phyloP scores from a whole-genome alignment of 257 asterid species.

The Forsythia suspensa region DNA sequence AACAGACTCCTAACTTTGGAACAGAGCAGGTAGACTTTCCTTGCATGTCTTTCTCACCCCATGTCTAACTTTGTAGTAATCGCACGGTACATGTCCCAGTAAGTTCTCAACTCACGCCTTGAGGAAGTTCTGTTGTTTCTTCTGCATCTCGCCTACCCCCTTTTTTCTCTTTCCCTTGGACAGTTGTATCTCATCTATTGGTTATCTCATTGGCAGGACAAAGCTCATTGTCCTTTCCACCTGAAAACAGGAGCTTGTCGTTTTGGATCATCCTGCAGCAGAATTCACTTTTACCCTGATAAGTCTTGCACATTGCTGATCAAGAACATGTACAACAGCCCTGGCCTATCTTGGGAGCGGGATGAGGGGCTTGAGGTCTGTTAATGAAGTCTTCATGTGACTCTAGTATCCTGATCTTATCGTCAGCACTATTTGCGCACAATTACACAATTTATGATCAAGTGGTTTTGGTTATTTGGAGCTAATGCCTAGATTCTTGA shows the following conservation, averaged over 20 bases:
- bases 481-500: not conserved
- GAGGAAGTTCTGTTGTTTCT: conserved; percentile 17
- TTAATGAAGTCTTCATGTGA: conserved; percentile 83
- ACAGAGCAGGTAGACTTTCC: conserved; percentile 75
- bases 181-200: conserved; percentile 35
- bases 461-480: conserved; percentile 21
- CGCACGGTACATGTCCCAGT: not conserved
- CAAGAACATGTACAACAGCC: conserved; percentile 93
- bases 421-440: conserved; percentile 27
- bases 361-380: conserved; percentile 99
- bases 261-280: conserved; percentile 84
- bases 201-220: conserved; percentile 66
- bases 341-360: conserved; percentile 98
- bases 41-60: conserved; percentile 8
- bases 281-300: conserved; percentile 97
- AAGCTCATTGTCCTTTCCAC: conserved; percentile 98
- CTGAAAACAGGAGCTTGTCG: conserved; percentile 97
- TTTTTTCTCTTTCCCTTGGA: conserved; percentile 9
- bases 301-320: conserved; percentile 87
- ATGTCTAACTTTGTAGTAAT: conserved; percentile 10
- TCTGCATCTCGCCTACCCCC: not conserved
- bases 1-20: conserved; percentile 95
- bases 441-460: conserved; percentile 9
- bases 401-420: conserved; percentile 85
- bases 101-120: conserved; percentile 10